Base-by-base conservation (phyloP, 805 yeast genomes). In the Maudiozyma saulgeensis region DNA sequence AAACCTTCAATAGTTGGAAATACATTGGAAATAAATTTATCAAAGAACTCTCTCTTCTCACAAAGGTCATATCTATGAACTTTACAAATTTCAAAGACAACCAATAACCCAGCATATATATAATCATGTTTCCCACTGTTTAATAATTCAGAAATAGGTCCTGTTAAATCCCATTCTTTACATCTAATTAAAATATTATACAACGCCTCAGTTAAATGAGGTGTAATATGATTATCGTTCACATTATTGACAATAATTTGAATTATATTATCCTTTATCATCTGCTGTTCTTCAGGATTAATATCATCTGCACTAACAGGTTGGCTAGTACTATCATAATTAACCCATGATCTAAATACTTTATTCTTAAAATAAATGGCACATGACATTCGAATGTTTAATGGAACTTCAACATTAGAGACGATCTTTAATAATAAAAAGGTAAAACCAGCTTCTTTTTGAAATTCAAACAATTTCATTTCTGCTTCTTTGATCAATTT, bases 291-390 rank as follows among this genome's bases (percentile, higher is more conserved):
- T 41, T 74, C 72, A 0, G 53, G 49, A 15, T 54, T 57, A 43
- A 76, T 69, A 38, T 53, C 56, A 37, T 51, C 56, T 11, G 41
- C 25, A 16, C 16, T 7, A 5, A 62, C 64, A n/a, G 59, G 60
- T 12, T 58, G 67, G 12, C 54, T 51, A 18, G 56, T 56, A 41
- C 54, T 58, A 23, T 67, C 65, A 87, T 88, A 82, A 50, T 73
- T 69, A 37, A 72, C 67, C 89, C 90, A 83, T 48, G 74, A 70
- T 39, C 73, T 68, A 40, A 73, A 73, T 32, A 84, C 69, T 49
- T 78, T 72, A 62, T 84, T 84, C 61, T 85, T 85, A 64, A 83
- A 78, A 60, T 78, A 82, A 6, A 85, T 83, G 0, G 84, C 82
- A 6, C 84, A 74, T 12, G 87, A 82, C 51, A 77, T 68, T 51